Conservation (phyloP, 2,329 filamentous ascomycete genomes). For the Fusarium goolgardi region DNA sequence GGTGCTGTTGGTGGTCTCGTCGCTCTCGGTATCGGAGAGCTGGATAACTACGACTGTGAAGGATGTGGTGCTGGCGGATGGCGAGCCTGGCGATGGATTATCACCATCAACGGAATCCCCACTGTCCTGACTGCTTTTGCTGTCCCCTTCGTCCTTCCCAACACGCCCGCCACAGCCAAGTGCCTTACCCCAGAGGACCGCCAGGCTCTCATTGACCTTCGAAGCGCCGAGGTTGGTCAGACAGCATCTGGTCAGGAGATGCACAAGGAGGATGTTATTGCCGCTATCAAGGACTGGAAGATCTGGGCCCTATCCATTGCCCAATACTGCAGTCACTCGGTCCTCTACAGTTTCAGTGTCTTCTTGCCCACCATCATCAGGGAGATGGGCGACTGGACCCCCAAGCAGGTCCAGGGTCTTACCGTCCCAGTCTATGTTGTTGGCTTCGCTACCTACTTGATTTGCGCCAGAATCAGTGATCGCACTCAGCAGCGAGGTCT, state of each 20-base stretch:
- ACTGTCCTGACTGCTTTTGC: constrained; percentile 63
- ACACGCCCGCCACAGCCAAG: constrained; percentile 66
- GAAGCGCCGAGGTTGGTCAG: constrained; percentile 59
- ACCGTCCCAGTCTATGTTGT: constrained; percentile 76
- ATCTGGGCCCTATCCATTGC: constrained; percentile 69
- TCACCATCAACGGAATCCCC: constrained; percentile 64
- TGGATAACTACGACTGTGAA: constrained; percentile 51
- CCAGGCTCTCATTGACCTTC: constrained; percentile 64
- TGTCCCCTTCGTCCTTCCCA: constrained; percentile 68
- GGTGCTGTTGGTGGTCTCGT: constrained; percentile 74
- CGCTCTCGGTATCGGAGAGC: constrained; percentile 67
- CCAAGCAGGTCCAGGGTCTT: constrained; percentile 70
- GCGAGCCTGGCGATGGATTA: constrained; percentile 75
- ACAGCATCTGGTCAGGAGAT: constrained; percentile 41
- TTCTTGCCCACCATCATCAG: constrained; percentile 77
- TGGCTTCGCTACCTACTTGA: constrained; percentile 70
- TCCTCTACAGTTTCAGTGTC: constrained; percentile 75
- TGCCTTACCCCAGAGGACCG: constrained; percentile 39
- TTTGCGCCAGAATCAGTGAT: constrained; percentile 68
- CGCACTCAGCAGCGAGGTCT: constrained; percentile 66
- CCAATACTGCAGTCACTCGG: constrained; percentile 71
- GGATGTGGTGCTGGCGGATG: constrained; percentile 69
- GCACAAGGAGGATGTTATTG: constrained; percentile 45
- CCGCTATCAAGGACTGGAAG: constrained; percentile 66
- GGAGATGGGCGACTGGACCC: constrained; percentile 67